Evolutionary conservation across 805 yeast species (phyloP).

Genomic region (Pichia cabralensis): DNA sequence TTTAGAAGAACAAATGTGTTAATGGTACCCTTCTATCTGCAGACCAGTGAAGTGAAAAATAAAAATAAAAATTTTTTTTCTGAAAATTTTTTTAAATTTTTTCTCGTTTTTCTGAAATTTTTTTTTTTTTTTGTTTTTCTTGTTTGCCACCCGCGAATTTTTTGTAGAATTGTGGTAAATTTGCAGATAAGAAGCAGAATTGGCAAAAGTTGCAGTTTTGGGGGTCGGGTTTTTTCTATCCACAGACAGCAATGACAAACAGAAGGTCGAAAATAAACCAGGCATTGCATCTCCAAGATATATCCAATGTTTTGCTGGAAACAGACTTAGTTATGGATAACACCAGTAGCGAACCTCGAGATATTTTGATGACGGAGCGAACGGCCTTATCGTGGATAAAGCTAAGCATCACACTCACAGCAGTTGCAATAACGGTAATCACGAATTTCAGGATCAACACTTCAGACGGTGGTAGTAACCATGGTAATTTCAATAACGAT

Average conservation of each 20-base stretch:
- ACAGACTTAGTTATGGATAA: slow-evolving; percentile 25
- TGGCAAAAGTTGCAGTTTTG: no score
- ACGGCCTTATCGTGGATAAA: slow-evolving; percentile 41
- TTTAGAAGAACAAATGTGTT: neutral
- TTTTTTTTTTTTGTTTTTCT: no score
- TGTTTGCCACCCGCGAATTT: no score
- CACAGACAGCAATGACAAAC: no score
- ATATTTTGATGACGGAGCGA: slow-evolving; percentile 43
- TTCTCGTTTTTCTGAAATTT: neutral
- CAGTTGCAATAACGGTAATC: slow-evolving; percentile 37
- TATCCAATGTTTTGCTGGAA: no score
- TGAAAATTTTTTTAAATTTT: neutral
- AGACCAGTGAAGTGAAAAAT: no score
- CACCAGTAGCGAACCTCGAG: slow-evolving; percentile 41
- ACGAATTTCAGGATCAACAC: slow-evolving; percentile 36
- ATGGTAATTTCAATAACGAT: neutral
- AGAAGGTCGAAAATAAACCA: no score
- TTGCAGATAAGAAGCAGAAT: no score
- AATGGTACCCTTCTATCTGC: no score
- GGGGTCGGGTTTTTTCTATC: no score
- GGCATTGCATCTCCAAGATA: no score
- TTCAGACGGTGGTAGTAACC: slow-evolving; percentile 13
- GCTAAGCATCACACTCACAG: slow-evolving; percentile 34
- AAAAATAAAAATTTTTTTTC: neutral
- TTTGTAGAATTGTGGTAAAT: no score